phyloP scores from a whole-genome alignment of 2,329 filamentous ascomycete species.

The Colletotrichum sp. region DNA sequence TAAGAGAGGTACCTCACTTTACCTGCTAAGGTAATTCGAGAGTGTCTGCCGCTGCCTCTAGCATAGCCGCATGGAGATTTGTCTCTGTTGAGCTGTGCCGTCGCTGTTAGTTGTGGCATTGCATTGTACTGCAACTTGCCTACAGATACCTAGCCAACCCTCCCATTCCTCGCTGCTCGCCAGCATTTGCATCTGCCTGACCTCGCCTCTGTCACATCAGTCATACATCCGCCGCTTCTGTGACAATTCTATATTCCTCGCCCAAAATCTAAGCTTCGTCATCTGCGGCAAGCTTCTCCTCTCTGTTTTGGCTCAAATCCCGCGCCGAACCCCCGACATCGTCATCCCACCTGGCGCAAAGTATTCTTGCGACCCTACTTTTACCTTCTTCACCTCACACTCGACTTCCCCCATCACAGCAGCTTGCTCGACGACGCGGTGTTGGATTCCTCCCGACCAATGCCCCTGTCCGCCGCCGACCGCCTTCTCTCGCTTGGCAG shows the following conservation, averaged over 20 bases:
- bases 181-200: neutral
- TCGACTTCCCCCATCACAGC: neutral
- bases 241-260: neutral
- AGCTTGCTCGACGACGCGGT: neutral
- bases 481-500: slow-evolving; percentile 6
- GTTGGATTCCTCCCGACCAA: slow-evolving; percentile 1
- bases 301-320: neutral
- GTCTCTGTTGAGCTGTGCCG: neutral
- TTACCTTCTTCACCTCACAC: neutral
- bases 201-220: slow-evolving; percentile 12
- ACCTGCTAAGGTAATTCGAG: neutral
- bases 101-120: neutral
- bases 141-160: neutral
- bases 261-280: neutral
- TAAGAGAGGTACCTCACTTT: neutral
- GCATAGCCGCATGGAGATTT: neutral
- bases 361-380: neutral
- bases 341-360: neutral
- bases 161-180: neutral
- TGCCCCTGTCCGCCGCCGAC: slow-evolving; percentile 5
- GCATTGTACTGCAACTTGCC: neutral
- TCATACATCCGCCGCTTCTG: neutral
- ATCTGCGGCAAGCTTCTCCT: neutral
- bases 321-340: neutral
- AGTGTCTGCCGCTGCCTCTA: neutral